phyloP scores from a whole-genome alignment of 768 basidiomycete species.

The Scleroderma bovista region DNA sequence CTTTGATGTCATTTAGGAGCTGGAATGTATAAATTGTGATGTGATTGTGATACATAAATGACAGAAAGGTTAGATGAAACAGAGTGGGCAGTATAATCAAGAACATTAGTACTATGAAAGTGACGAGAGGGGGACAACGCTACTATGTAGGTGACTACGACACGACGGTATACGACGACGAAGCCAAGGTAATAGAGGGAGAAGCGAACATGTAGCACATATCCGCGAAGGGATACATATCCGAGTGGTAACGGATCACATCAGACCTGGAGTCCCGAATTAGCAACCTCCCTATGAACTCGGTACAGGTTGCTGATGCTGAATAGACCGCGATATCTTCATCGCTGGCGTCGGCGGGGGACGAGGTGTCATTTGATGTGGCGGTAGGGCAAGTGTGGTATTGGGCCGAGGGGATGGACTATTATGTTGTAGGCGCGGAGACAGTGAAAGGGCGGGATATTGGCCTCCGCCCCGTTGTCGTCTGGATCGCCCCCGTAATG shows the following conservation, averaged over 20 bases:
- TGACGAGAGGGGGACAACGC: slow-evolving; percentile 7
- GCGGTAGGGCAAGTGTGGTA: slow-evolving; percentile 32
- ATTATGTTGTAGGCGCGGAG: slow-evolving; percentile 44
- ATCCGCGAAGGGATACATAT: too few species aligned
- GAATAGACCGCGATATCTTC: slow-evolving; percentile 46
- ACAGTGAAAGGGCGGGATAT: slow-evolving; percentile 38
- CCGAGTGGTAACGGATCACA: too few species aligned
- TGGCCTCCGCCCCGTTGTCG: slow-evolving; percentile 34
- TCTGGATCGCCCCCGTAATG: slow-evolving; percentile 7
- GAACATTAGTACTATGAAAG: slow-evolving; percentile 15
- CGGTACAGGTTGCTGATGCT: slow-evolving; percentile 46
- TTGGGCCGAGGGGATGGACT: slow-evolving; percentile 41
- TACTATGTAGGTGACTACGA: slow-evolving; percentile 11
- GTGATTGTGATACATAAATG: too few species aligned
- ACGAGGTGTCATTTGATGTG: slow-evolving; percentile 45
- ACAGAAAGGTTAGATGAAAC: too few species aligned
- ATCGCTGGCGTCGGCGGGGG: slow-evolving; percentile 46
- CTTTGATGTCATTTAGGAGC: too few species aligned
- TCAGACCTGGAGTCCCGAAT: too few species aligned
- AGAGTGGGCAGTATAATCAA: slow-evolving; percentile 28
- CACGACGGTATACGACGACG: neutral
- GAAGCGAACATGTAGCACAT: slow-evolving; percentile 8
- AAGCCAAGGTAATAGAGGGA: slow-evolving; percentile 9
- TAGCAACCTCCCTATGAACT: slow-evolving; percentile 23
- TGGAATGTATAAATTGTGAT: too few species aligned